A percentile compares a stretch with the other conserved stretches of the same genome.
Evolutionary conservation across 2,329 filamentous ascomycete species (phyloP).

Genomic region (Chaetomium olivaceum): DNA sequence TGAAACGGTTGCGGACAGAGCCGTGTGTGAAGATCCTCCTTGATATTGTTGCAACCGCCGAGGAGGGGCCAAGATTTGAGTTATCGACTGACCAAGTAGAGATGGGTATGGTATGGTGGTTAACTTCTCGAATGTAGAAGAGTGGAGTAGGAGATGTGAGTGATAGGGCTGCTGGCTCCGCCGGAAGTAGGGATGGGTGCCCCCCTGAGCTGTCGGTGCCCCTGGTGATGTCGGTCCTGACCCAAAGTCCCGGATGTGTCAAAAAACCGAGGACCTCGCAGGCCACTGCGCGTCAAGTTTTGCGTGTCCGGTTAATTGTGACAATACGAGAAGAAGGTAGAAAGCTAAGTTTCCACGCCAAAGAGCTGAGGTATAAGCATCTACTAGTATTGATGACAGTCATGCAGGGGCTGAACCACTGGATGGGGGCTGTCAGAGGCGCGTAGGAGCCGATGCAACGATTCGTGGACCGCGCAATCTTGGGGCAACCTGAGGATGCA

Average conservation of each 20-base stretch:
- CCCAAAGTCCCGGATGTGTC: neutral
- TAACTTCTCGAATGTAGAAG: neutral
- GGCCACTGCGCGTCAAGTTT: neutral
- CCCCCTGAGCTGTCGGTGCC: too few relatives aligned
- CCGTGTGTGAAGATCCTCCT: slow-evolving; percentile 29
- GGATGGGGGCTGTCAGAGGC: neutral
- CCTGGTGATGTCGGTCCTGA: neutral
- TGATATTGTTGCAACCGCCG: slow-evolving; percentile 1
- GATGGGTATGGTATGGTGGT: neutral
- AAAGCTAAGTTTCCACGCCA: neutral
- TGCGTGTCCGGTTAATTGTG: neutral
- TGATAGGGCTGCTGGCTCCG: too few relatives aligned
- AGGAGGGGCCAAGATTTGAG: neutral
- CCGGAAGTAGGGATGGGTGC: too few relatives aligned
- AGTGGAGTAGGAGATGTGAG: neutral
- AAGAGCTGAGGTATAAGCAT: neutral
- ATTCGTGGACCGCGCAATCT: neutral
- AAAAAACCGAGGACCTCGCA: neutral
- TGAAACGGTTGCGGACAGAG: slow-evolving; percentile 32
- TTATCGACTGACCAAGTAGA: neutral
- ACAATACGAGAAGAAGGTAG: neutral
- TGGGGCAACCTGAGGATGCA: neutral
- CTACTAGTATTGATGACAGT: neutral
- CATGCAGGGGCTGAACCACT: neutral
- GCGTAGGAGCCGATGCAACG: neutral